These are phyloP conservation scores for apple (Malus domestica) DNA, from an alignment of 306 rosid genomes.

Conservation along the genomic window ASM211411v1 NC_041804.1:4355001-4355500, in stretches of 20 bases:
- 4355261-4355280: slow-evolving; percentile 80
- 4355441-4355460: slow-evolving; percentile 86
- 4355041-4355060: slow-evolving; percentile 67
- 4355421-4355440: slow-evolving; percentile 94
- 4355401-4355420: slow-evolving; percentile 89
- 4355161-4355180: slow-evolving; percentile 94
- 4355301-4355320: slow-evolving; percentile 75
- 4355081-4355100: slow-evolving; percentile 99
- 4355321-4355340: slow-evolving; percentile 88
- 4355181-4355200: slow-evolving; percentile 82
- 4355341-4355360: slow-evolving; percentile 80
- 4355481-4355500: slow-evolving; percentile 95
- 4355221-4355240: slow-evolving; percentile 48
- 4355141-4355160: slow-evolving; percentile 95
- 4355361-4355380: slow-evolving; percentile 87
- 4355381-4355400: slow-evolving; percentile 86
- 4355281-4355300: slow-evolving; percentile 68
- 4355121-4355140: slow-evolving; percentile 81
- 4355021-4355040: slow-evolving; percentile 66
- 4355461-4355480: slow-evolving; percentile 87
- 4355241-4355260: slow-evolving; percentile 77
- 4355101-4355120: slow-evolving; percentile 82
- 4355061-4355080: slow-evolving; percentile 90
- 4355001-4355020: slow-evolving; percentile 84
- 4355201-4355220: slow-evolving; percentile 59